Base-by-base conservation (phyloP, 2,329 filamentous ascomycete species). In the Monosporascus sp. region DNA sequence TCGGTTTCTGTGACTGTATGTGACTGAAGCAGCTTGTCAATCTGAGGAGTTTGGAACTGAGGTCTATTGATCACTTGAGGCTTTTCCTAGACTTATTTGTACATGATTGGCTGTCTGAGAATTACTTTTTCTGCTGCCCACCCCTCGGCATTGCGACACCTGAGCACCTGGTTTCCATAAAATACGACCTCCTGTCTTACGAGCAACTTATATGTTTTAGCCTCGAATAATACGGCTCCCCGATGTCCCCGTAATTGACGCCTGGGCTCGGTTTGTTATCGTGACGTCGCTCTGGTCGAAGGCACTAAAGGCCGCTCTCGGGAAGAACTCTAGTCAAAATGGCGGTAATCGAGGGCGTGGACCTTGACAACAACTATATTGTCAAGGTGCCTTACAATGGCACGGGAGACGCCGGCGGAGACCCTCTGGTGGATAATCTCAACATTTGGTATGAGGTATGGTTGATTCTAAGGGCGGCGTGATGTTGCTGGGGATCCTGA, bases 381-480 rank as follows among this genome's bases (percentile, higher is more conserved):
- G 59, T 67, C 57, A 72, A 76, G 57, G 69, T 80, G 39, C 73
- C 79, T 22, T 89, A 85, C 73, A 89, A 90, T 74, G 81, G 80
- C 65, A 84, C 85, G 18, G 74, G 74, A 37, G 70, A 75, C 22
- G 83, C 80, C 7, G 88, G 89, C 59, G 88, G 88, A 54, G 77
- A 91, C 69, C 84, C 87, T 25, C 72, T 85, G 55, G 75, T 74
- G 1, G 74, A 88, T 59, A 77, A 93, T 67, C 77, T 93, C 61
- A 93, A 93, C 71, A 78, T 90, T 57, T 91, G 81, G 77, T 93
- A 93, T 67, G 79, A 88, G 73, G 85, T 87, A 73, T 66, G 78
- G 57, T 20, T 24, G 49, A 25, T 7, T 27, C 24, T 8, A 9
- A 37, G 22, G 44, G 17, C 8, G 24, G 47, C 9, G 46, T 17